Evolutionary conservation across 169 alveolate species (phyloP), one percentile per base, ranked within the genome.

Genomic region (Amoebophrya sp.): DNA sequence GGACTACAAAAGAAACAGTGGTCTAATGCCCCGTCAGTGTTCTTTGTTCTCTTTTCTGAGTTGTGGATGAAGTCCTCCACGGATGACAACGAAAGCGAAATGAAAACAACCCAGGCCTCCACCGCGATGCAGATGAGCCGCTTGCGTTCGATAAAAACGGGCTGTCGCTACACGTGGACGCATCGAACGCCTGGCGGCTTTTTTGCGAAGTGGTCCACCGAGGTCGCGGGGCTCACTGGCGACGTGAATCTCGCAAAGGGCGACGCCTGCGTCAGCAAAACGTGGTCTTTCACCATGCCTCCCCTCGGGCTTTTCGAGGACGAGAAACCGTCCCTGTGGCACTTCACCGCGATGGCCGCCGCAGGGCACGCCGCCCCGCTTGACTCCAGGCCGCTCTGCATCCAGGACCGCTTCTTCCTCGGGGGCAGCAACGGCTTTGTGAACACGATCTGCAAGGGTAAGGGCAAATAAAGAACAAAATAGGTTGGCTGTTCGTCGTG

Each of bases 191-290:
- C 83, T 3, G 1, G 10, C 29, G 83, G 83, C 83, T 66, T 66
- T 25, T 66, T 66, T 25, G 83, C 32, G 29, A 66, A 66, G 18
- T 25, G 1, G 2, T 25, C 38, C 0, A 25, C 83, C 29, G 83
- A 66, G 18, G 35, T 66, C 12, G 83, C 83, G 7, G 83, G 83
- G 32, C 10, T 7, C 35, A 18, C 18, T 0, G 83, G 83, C 7
- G 83, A 66, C 83, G 83, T 66, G 10, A 66, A 25, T 25, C 83
- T 66, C 29, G 83, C 83, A n/a, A 66, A 66, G 83, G 83, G 83
- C 35, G 83, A 66, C 83, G 83, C 35, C 32, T 66, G 83, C 35
- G 1, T 66, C 32, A 25, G 39, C 38, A 66, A 66, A 25, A 66
- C 83, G 35, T 66, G 83, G 83, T 25, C 38, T 7, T 66, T 66